Evolutionary conservation across 495 filamentous ascomycete species (phyloP), one percentile per base, ranked within the genome.

Genomic region (Annulohypoxylon maeteangense): DNA sequence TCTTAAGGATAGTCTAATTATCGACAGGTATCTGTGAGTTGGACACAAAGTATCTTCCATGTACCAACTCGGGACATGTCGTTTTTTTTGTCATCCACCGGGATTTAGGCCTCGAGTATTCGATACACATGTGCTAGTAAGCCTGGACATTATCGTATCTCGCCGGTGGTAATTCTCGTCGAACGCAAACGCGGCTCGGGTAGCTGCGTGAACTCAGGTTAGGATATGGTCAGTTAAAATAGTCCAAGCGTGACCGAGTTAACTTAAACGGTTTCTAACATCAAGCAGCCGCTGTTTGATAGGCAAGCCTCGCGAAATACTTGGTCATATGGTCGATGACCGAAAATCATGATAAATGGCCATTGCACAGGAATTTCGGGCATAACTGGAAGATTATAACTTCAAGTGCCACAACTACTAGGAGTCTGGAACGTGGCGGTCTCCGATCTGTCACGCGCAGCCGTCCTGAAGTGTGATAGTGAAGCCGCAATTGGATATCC

Each of bases 401-500:
- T 44, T 27, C 54, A 59, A 65, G 70, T 72, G 60, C 47, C 23
- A 72, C 70, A 51, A 55, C 54, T 60, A 56, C 38, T 10, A 48
- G 40, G 54, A n/a, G n/a, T n/a, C n/a, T n/a, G n/a, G n/a, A n/a
- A 42, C 54, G 62, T 23, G 42, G 42, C 55, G 44, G 58, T 55
- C 23, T 51, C 55, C 70, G 70, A 72, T 57, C 65, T 68, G 18
- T 72, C 70, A 72, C 65, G 70, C 70, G 70, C 70, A 72, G 65
- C 65, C 20, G 55, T 36, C 48, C 22, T 44, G 16, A n/a, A 64
- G 65, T 72, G 29, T 65, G 55, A 50, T 61, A 44, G 29, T 47
- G 61, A 72, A 45, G 47, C 61, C 36, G 62, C 70, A 65, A 72
- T 72, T 65, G 70, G 70, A 48, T 45, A 59, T 48, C 44, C 48